A percentile compares a stretch with the other conserved stretches of the same genome.
phyloP scores from a whole-genome alignment of 2,329 filamentous ascomycete species.

The Monosporascus sp. region DNA sequence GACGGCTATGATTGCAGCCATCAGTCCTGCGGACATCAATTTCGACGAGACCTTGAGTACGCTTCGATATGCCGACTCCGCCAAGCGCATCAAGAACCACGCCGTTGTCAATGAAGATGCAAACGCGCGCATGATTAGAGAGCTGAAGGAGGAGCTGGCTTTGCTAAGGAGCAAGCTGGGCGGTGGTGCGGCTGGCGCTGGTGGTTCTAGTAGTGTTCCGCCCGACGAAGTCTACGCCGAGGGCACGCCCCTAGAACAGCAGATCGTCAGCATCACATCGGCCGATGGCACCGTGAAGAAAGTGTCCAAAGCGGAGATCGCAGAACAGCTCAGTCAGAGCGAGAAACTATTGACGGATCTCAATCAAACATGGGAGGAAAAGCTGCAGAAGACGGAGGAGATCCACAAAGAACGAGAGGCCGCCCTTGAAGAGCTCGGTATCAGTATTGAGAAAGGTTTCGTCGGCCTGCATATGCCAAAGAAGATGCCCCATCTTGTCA shows the following conservation, averaged over 20 bases:
- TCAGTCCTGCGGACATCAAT: conserved; percentile 97
- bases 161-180: conserved; percentile 82
- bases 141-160: conserved; percentile 90
- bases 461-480: conserved; percentile 93
- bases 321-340: conserved; percentile 90
- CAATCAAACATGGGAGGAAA: conserved; percentile 98
- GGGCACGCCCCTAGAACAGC: conserved; percentile 87
- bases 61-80: conserved; percentile 91
- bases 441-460: conserved; percentile 98
- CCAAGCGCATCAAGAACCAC: conserved; percentile 99
- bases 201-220: conserved; percentile 43
- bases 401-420: conserved; percentile 97
- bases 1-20: conserved; percentile 99
- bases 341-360: conserved; percentile 94
- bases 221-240: conserved; percentile 84
- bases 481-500: conserved; percentile 98
- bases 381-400: conserved; percentile 87
- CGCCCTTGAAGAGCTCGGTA: conserved; percentile 91
- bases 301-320: conserved; percentile 96
- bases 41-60: conserved; percentile 97
- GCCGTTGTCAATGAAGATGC: conserved; percentile 98
- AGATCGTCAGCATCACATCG: conserved; percentile 90
- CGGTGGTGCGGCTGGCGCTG: conserved; percentile 41
- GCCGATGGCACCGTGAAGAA: conserved; percentile 84
- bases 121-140: conserved; percentile 97